phyloP scores from a whole-genome alignment of 2,329 filamentous ascomycete genomes.

The Metarhizium humberi region DNA sequence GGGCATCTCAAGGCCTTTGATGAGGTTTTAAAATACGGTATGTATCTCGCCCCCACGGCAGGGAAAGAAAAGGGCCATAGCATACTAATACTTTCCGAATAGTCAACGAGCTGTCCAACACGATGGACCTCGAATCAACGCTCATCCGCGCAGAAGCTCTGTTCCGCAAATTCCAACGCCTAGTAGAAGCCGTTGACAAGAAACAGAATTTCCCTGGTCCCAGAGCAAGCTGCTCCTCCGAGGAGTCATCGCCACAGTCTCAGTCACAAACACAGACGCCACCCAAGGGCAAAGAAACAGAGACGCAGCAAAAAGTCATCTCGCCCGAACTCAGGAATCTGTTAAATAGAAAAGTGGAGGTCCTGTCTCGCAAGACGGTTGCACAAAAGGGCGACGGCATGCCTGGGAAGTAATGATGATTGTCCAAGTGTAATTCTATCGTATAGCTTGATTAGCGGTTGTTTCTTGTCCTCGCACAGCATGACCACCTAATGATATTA shows the following conservation, averaged over 20 bases:
- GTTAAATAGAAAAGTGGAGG: constrained; percentile 38
- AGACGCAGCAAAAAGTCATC: constrained; percentile 34
- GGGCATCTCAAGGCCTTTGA: constrained; percentile 89
- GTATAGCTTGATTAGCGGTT: too few relatives aligned
- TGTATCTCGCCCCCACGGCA: constrained; percentile 19
- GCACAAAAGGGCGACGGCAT: constrained; percentile 27
- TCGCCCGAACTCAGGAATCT: constrained; percentile 48
- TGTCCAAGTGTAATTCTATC: too few relatives aligned
- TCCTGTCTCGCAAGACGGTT: constrained; percentile 29
- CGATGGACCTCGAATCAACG: constrained; percentile 81
- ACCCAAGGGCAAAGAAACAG: constrained; percentile 26
- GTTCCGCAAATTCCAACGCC: constrained; percentile 78
- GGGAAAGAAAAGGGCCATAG: background rate
- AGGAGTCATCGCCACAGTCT: constrained; percentile 5
- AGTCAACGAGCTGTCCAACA: constrained; percentile 94
- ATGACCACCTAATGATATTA: background rate
- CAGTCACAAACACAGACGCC: constrained; percentile 8
- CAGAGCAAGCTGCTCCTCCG: constrained; percentile 14
- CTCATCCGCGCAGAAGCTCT: constrained; percentile 81
- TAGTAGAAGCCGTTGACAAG: constrained; percentile 86
- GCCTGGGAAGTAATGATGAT: constrained; percentile 15
- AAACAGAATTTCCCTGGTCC: constrained; percentile 71
- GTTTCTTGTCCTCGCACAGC: too few relatives aligned
- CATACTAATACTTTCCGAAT: constrained; percentile 8
- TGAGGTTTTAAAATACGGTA: constrained; percentile 93